phyloP scores from a whole-genome alignment of 805 yeast species.

The Yarrowia deformans region DNA sequence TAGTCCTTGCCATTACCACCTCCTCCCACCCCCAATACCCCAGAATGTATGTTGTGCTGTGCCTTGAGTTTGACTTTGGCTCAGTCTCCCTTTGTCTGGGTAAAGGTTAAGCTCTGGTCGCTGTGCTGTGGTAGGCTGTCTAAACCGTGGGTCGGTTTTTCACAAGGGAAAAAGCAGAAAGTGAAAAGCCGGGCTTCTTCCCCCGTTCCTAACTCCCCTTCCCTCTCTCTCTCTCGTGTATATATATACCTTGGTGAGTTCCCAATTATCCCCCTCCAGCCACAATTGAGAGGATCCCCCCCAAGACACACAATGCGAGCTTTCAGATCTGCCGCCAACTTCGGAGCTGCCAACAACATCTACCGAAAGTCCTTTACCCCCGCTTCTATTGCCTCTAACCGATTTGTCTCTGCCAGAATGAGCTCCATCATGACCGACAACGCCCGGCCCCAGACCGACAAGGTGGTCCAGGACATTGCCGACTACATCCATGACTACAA shows the following conservation, averaged over 20 bases:
- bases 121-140: conserved; percentile 7
- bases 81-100: neutral
- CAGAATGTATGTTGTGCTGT: conserved; percentile 1
- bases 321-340: conserved; percentile 40
- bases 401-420: conserved; percentile 40
- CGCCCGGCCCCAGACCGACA: conserved; percentile 61
- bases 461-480: conserved; percentile 59
- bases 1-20: no score
- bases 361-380: conserved; percentile 40
- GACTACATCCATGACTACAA: conserved; percentile 58
- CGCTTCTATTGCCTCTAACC: conserved; percentile 39
- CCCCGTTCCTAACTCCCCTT: neutral
- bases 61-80: neutral
- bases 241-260: conserved; percentile 35
- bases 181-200: conserved; percentile 1
- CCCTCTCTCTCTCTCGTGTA: conserved; percentile 15
- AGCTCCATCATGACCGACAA: conserved; percentile 51
- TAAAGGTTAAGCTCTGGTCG: conserved; percentile 8
- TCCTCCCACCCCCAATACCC: no score
- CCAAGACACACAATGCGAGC: conserved; percentile 38
- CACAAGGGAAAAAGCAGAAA: conserved; percentile 32
- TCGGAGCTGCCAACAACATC: conserved; percentile 39
- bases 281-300: conserved; percentile 20
- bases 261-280: conserved; percentile 16
- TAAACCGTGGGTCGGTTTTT: conserved; percentile 12